These are phyloP conservation scores for Brettanomyces nanus DNA, from an alignment of 805 yeast species.

Conservation along the genomic window DNA sequence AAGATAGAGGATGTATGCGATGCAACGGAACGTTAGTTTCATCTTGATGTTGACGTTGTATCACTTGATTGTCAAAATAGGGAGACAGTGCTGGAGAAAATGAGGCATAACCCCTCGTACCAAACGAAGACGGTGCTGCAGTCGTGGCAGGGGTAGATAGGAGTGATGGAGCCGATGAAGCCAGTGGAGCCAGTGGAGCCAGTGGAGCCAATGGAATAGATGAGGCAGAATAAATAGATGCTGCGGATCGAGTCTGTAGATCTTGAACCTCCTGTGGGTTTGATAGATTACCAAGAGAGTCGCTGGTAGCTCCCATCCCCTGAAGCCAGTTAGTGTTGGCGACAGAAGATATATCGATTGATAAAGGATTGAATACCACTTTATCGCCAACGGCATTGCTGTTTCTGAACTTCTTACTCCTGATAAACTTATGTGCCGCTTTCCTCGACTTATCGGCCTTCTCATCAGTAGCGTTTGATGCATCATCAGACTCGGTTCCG, in stretches of 20 bases:
- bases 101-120: no score
- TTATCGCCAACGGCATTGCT: conserved; percentile 5
- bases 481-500: background rate
- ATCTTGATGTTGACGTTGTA: no score
- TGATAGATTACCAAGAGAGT: conserved; percentile 1
- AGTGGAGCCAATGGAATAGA: no score
- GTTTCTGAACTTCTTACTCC: background rate
- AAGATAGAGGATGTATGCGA: no score
- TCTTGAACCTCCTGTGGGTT: background rate
- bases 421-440: background rate
- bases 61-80: no score
- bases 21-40: no score
- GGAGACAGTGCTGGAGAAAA: no score
- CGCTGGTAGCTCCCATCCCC: conserved; percentile 1
- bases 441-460: background rate
- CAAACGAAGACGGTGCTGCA: background rate
- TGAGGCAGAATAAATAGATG: background rate
- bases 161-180: background rate
- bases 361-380: conserved; percentile 24
- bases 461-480: background rate
- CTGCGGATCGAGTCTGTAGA: background rate
- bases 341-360: conserved; percentile 12
- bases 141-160: background rate
- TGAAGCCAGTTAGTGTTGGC: conserved; percentile 1
- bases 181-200: background rate